Conservation (phyloP, 371 early-diverging fungal genomes). For the Mycotypha africana region DNA sequence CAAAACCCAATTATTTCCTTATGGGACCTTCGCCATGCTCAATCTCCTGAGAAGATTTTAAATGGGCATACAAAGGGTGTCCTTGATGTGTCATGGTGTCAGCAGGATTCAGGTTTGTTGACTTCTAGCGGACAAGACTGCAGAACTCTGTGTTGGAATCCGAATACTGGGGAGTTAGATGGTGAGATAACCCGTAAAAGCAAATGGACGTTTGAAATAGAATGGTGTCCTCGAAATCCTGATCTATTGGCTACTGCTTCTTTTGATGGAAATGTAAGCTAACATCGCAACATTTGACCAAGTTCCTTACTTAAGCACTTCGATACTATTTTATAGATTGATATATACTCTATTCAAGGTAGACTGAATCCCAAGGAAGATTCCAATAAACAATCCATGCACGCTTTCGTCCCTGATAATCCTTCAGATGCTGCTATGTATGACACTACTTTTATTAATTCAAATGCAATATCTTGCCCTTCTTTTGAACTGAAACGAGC, state of each 20-base stretch:
- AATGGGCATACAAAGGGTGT: conserved; percentile 87
- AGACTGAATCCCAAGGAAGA: too few species aligned
- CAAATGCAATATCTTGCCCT: too few species aligned
- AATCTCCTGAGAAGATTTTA: conserved; percentile 77
- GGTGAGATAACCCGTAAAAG: conserved; percentile 69
- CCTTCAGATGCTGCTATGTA: conserved; percentile 5
- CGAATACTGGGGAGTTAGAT: conserved; percentile 58
- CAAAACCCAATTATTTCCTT: conserved; percentile 73
- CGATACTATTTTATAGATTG: too few species aligned
- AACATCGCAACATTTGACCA: too few species aligned
- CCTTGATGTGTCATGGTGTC: conserved; percentile 87
- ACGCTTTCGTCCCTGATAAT: too few species aligned
- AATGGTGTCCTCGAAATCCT: conserved; percentile 85
- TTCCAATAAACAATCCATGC: too few species aligned
- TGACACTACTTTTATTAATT: too few species aligned
- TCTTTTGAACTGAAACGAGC: not conserved
- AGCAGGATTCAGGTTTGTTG: conserved; percentile 83
- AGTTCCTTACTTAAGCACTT: too few species aligned
- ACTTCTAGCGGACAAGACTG: conserved; percentile 91
- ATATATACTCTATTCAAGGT: not conserved
- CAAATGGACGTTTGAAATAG: conserved; percentile 91
- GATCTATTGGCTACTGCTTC: conserved; percentile 81
- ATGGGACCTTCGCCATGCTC: conserved; percentile 93
- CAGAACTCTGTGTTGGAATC: conserved; percentile 88
- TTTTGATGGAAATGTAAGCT: conserved; percentile 63